Evolutionary conservation across 148 eudicot species (phyloP).

Genomic region (Persicaria tinctoria): DNA sequence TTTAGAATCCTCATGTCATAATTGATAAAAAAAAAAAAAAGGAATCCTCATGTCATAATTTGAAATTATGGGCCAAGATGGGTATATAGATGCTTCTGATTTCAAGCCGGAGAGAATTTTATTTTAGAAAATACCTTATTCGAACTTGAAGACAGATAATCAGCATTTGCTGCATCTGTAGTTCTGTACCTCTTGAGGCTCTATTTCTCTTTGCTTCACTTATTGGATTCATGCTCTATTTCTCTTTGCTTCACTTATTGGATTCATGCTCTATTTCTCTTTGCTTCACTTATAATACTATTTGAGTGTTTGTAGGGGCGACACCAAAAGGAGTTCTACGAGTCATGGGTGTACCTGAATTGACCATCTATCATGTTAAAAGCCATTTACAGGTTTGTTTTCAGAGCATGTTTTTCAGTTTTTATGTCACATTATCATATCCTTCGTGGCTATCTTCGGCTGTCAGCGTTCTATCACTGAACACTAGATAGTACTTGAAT

Average conservation of each 20-base stretch:
- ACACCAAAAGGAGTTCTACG: conserved; percentile 76
- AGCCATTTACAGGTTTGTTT: conserved; percentile 51
- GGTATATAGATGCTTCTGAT: neutral
- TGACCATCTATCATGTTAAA: conserved; percentile 75
- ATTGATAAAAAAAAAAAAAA: neutral
- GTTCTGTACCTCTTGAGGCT: neutral
- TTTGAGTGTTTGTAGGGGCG: conserved; percentile 36
- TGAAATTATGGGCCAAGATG: neutral
- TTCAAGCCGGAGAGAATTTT: neutral
- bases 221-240: neutral
- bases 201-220: neutral
- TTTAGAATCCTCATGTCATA: neutral
- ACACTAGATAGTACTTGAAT: neutral
- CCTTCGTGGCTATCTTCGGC: neutral
- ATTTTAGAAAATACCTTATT: neutral
- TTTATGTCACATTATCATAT: neutral
- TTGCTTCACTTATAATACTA: neutral
- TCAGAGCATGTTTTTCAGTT: neutral
- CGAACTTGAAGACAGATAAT: neutral
- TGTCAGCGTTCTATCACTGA: neutral
- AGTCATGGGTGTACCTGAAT: conserved; percentile 75
- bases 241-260: neutral
- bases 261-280: neutral
- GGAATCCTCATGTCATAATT: neutral
- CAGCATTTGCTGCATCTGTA: neutral